A percentile compares a stretch with the other conserved stretches of the same genome.
These are phyloP conservation scores for Porogramme epimiltina DNA, from an alignment of 1,284 basidiomycete species.

Conservation along the genomic window DNA sequence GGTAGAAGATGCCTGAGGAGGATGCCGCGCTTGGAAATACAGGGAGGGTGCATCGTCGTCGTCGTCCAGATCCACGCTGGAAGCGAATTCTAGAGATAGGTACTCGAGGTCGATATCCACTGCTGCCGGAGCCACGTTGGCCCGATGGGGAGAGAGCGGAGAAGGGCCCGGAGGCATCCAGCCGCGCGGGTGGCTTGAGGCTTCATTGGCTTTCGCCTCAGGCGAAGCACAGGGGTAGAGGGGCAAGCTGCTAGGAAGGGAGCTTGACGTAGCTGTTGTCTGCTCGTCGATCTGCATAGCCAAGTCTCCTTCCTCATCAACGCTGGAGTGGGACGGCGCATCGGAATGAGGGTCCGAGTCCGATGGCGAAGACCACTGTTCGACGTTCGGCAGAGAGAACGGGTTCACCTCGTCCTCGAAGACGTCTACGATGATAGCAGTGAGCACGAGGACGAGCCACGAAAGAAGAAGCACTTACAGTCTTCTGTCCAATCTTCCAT, in stretches of 20 bases:
- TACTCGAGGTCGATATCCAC: neutral
- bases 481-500: conserved; percentile 1
- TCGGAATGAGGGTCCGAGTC: too few species aligned
- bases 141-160: neutral
- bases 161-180: neutral
- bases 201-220: too few species aligned
- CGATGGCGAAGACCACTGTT: too few species aligned
- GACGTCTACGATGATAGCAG: neutral
- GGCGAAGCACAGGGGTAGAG: too few species aligned
- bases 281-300: too few species aligned
- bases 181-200: neutral
- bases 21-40: neutral
- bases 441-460: neutral
- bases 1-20: neutral
- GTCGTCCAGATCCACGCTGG: too few species aligned
- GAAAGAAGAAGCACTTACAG: neutral
- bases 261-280: too few species aligned
- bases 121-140: neutral
- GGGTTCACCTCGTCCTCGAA: conserved; percentile 1
- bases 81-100: neutral
- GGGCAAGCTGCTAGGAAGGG: too few species aligned
- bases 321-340: too few species aligned
- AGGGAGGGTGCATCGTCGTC: neutral
- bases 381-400: neutral
- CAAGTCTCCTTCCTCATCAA: too few species aligned